phyloP scores from a whole-genome alignment of 2,329 filamentous ascomycete genomes.

The Diplocarpon rosae region DNA sequence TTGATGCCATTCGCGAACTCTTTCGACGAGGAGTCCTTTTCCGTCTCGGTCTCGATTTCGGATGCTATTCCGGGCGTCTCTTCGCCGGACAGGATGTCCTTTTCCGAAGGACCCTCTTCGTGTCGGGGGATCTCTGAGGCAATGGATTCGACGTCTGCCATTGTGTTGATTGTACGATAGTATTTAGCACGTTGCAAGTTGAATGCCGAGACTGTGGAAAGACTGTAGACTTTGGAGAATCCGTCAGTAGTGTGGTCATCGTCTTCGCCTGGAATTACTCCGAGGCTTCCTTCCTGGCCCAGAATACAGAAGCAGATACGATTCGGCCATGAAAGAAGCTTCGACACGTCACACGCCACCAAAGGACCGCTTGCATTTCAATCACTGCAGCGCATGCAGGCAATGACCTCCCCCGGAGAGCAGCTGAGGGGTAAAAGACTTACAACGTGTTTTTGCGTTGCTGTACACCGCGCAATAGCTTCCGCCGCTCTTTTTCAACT shows the following conservation, averaged over 20 bases:
- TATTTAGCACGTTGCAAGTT: background rate
- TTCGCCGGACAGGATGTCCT: slow-evolving; percentile 19
- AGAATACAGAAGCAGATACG: slow-evolving; percentile 9
- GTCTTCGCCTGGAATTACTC: slow-evolving; percentile 1
- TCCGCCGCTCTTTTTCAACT: background rate
- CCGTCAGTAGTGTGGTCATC: slow-evolving; percentile 10
- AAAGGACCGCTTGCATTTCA: slow-evolving; percentile 2
- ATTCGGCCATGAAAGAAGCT: slow-evolving; percentile 9
- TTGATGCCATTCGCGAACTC: slow-evolving; percentile 21
- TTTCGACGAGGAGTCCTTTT: slow-evolving; percentile 19
- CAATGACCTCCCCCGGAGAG: slow-evolving; percentile 4
- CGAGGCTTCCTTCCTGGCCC: slow-evolving; percentile 7
- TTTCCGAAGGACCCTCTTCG: slow-evolving; percentile 16
- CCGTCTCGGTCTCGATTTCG: slow-evolving; percentile 20
- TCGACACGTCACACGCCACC: slow-evolving; percentile 20
- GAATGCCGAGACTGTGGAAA: background rate
- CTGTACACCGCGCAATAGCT: slow-evolving; percentile 10
- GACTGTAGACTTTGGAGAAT: slow-evolving; percentile 5
- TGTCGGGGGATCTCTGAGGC: slow-evolving; percentile 14
- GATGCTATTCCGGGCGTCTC: slow-evolving; percentile 20
- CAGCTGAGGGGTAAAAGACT: slow-evolving; percentile 9
- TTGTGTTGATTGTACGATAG: slow-evolving; percentile 12
- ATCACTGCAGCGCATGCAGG: slow-evolving; percentile 6
- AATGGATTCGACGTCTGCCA: slow-evolving; percentile 22
- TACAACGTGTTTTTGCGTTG: slow-evolving; percentile 12